Percentiles rank a stretch among this genome's conserved stretches.
Conservation (phyloP, 2,329 filamentous ascomycete species). For the Sclerotinia trifoliorum region DNA sequence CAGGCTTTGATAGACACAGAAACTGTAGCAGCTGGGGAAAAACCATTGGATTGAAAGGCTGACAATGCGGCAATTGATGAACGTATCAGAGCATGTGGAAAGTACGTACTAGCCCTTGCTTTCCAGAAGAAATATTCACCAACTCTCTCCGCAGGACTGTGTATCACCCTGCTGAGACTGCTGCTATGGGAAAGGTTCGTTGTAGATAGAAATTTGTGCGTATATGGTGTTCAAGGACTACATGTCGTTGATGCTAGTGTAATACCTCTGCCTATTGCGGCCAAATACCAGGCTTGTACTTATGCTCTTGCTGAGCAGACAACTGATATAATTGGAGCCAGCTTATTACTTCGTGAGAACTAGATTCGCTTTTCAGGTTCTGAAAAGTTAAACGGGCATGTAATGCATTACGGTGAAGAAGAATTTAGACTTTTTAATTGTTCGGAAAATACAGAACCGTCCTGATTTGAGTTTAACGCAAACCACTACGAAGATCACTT, state of each 20-base stretch:
- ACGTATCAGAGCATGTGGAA: neutral
- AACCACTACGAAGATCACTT: too few relatives aligned
- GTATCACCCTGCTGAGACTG: constrained; percentile 8
- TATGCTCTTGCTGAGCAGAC: constrained; percentile 11
- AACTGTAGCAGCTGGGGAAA: neutral
- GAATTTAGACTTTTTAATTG: too few relatives aligned
- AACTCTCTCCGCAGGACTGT: too few relatives aligned
- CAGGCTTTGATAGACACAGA: neutral
- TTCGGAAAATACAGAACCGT: too few relatives aligned
- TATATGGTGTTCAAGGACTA: constrained; percentile 1
- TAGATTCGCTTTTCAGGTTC: too few relatives aligned
- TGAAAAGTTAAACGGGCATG: too few relatives aligned
- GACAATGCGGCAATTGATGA: constrained; percentile 7
- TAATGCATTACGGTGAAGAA: too few relatives aligned
- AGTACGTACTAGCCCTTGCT: neutral
- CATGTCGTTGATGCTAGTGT: constrained; percentile 11
- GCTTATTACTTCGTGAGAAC: neutral
- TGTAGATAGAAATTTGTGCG: neutral
- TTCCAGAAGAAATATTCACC: too few relatives aligned
- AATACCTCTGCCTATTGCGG: neutral
- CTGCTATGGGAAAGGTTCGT: constrained; percentile 4
- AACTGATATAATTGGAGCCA: neutral
- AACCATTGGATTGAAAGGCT: neutral
- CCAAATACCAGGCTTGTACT: neutral
- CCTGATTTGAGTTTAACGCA: too few relatives aligned